Conservation (phyloP, 176 grass and related monocot genomes). For the Oryza nivara region DNA sequence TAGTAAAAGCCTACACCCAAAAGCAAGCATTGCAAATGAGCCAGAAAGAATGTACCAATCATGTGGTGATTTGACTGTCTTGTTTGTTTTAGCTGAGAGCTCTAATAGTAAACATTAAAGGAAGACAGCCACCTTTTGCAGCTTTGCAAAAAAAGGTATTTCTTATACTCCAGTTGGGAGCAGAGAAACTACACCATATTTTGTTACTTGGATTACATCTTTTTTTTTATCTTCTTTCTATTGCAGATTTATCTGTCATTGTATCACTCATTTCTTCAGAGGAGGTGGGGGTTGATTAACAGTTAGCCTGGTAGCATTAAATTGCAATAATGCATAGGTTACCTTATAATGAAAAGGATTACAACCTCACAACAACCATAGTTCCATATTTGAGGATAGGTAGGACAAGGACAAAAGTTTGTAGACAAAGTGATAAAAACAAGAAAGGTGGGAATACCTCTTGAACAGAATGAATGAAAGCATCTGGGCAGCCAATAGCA, state of each 20-base stretch:
- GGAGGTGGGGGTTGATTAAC: not conserved
- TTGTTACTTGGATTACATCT: not conserved
- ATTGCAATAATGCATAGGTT: not conserved
- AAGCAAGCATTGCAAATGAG: not conserved
- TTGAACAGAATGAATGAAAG: constrained; percentile 62
- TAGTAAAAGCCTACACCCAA: not conserved
- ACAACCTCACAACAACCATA: not conserved
- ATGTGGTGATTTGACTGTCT: constrained; percentile 3
- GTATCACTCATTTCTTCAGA: not conserved
- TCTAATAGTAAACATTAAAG: constrained; percentile 3
- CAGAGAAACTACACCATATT: not conserved
- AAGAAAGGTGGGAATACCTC: constrained; percentile 43
- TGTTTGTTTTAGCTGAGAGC: not conserved
- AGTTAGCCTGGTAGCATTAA: not conserved
- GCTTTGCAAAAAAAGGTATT: not conserved
- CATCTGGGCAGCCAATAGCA: constrained; percentile 76
- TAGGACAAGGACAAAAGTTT: constrained; percentile 13
- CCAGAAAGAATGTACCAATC: not conserved
- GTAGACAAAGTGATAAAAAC: constrained; percentile 10
- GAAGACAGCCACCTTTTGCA: not conserved
- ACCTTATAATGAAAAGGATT: constrained; percentile 7
- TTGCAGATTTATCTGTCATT: not conserved
- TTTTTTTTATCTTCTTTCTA: not conserved
- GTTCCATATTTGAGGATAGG: constrained; percentile 3
- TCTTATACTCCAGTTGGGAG: not conserved